Evolutionary conservation across 306 rosid genomes (phyloP).

Genomic region (Dicorynia guianensis): DNA sequence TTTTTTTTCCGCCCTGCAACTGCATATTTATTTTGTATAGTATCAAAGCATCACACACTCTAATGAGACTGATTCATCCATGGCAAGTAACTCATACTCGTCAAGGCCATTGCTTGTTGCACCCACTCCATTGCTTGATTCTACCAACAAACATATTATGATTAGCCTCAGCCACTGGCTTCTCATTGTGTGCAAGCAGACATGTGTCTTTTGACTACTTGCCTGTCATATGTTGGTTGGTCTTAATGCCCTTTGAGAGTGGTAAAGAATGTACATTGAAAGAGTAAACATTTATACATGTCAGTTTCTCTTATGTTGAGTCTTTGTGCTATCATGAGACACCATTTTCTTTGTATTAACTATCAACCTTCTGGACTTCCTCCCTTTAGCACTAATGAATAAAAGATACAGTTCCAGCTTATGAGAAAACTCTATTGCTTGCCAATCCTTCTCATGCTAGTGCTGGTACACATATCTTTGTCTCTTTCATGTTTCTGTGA

Average conservation of each 20-base stretch:
- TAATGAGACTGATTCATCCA: no score
- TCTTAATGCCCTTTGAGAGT: constrained; percentile 15
- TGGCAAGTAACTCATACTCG: no score
- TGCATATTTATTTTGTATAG: no score
- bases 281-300: constrained; percentile 14
- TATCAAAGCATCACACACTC: no score
- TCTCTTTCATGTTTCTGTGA: neutral
- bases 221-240: neutral
- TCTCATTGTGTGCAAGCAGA: neutral
- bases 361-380: neutral
- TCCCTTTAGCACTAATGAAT: constrained; percentile 1
- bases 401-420: neutral
- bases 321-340: neutral
- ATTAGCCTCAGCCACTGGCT: neutral
- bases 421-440: neutral
- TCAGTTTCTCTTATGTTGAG: constrained; percentile 7
- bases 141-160: neutral
- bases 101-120: no score
- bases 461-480: no score
- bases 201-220: neutral
- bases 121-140: neutral
- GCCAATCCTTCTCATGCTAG: no score
- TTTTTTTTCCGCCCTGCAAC: no score
- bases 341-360: constrained; percentile 20
- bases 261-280: constrained; percentile 21